Evolutionary conservation across 1,284 basidiomycete species (phyloP), one percentile per base, ranked within the genome.

Genomic region (Ceratobasidium theobromae): DNA sequence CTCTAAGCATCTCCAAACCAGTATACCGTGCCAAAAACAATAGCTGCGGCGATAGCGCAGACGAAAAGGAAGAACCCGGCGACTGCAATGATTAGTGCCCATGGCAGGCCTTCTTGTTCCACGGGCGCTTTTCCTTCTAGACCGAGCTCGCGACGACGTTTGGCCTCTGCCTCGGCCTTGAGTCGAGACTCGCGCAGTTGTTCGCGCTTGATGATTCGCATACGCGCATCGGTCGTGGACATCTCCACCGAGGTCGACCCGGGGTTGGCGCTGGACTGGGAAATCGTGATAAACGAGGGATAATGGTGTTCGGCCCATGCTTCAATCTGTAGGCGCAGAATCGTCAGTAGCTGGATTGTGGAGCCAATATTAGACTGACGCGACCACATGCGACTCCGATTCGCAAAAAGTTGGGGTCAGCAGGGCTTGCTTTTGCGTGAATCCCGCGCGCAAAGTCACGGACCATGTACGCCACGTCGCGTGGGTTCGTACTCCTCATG

Each of bases 391-490:
- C 86, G 54, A 95, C 83, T 45, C 88, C 88, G 69, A 97, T 77
- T 46, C 84, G 83, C 68, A 96, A 78, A 77, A 91, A 95, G 78
- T 88, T 93, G 45, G 95, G 95, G 76, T 99, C 96, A 57, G 87
- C 81, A 9, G 91, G 86, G 27, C 82, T 75, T 0, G 92, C 85
- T 73, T 90, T 91, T 25, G 83, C 80, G 76, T 98, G 95, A 69
- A 99, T 98, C 70, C 81, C 81, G 33, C 89, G 86, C 0, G 88
- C 86, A 74, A 90, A 94, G 27, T 89, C 83, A 23, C 87, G 84
- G 84, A 98, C 98, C 70, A 95, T 88, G 74, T 88, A 84, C 0
- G 93, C 87, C 0, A 98, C 94, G 72, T 98, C 95, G 35, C 93
- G 84, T 0, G 93, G 92, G 77, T 98, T 98, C 40, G 90, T 91